These are phyloP conservation scores for Hansfordia pulvinata DNA, from an alignment of 2,329 filamentous ascomycete species.

Conservation along the genomic window DNA sequence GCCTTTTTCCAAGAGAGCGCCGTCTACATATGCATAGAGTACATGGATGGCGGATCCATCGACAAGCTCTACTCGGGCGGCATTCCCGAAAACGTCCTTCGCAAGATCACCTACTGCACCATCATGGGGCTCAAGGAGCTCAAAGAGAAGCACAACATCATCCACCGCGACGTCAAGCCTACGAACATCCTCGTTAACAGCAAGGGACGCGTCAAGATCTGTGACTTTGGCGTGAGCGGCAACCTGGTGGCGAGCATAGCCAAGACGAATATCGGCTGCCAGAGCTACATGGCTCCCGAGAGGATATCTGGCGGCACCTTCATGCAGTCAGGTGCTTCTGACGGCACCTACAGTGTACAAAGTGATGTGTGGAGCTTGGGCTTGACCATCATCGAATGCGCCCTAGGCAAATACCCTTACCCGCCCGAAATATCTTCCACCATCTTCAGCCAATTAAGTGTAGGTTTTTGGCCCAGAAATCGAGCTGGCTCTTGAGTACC, in stretches of 20 bases:
- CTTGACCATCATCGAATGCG: slow-evolving; percentile 89
- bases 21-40: slow-evolving; percentile 98
- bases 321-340: slow-evolving; percentile 55
- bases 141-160: slow-evolving; percentile 98
- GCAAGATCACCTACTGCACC: slow-evolving; percentile 82
- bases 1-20: slow-evolving; percentile 98
- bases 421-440: slow-evolving; percentile 96
- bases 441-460: slow-evolving; percentile 92
- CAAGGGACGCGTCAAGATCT: slow-evolving; percentile 88
- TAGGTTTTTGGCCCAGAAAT: slow-evolving; percentile 50
- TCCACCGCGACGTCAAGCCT: slow-evolving; percentile 95
- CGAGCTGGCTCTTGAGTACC: not conserved
- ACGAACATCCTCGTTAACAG: slow-evolving; percentile 96
- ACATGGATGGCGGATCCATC: slow-evolving; percentile 96
- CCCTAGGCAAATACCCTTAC: slow-evolving; percentile 88
- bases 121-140: slow-evolving; percentile 83
- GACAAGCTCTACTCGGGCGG: slow-evolving; percentile 90
- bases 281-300: slow-evolving; percentile 98
- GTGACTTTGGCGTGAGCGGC: slow-evolving; percentile 93
- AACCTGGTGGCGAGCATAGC: slow-evolving; percentile 96
- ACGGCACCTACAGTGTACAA: slow-evolving; percentile 91
- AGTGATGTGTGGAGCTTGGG: slow-evolving; percentile 97
- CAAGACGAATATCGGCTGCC: slow-evolving; percentile 96
- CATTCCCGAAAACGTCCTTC: slow-evolving; percentile 75
- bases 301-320: slow-evolving; percentile 80